A percentile compares a stretch with the other conserved stretches of the same genome.
Conservation (phyloP, 2,329 filamentous ascomycete species). For the Trichoderma koningiopsis region DNA sequence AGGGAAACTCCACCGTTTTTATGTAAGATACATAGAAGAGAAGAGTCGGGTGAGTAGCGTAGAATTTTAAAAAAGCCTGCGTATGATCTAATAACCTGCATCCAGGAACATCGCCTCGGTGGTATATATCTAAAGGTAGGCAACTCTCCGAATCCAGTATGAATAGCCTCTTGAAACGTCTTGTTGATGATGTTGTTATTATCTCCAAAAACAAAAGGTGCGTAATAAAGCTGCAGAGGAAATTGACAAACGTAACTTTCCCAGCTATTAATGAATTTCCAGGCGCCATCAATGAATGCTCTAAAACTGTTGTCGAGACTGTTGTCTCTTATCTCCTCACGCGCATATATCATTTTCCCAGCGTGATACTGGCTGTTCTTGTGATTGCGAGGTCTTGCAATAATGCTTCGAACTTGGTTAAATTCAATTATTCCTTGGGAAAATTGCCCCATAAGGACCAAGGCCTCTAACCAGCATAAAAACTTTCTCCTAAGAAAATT, state of each 20-base stretch:
- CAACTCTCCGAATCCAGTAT: neutral
- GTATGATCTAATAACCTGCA: too few relatives aligned
- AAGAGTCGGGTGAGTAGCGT: too few relatives aligned
- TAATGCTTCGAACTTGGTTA: neutral
- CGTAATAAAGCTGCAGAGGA: neutral
- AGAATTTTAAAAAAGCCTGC: too few relatives aligned
- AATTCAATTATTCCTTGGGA: neutral
- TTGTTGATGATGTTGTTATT: neutral
- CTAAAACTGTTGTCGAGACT: too few relatives aligned
- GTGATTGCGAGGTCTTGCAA: neutral
- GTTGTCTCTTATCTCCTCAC: neutral
- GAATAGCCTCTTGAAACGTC: neutral
- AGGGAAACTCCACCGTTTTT: too few relatives aligned
- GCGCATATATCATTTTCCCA: neutral
- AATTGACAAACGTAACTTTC: neutral
- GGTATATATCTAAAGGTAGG: too few relatives aligned
- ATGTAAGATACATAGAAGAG: too few relatives aligned
- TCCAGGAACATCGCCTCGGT: too few relatives aligned
- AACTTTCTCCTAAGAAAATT: neutral
- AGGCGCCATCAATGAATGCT: neutral
- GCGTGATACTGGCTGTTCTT: neutral
- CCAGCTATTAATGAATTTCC: neutral
- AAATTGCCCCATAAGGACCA: neutral
- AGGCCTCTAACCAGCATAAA: neutral
- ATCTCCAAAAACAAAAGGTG: neutral